Evolutionary conservation across 345 rosid species (phyloP), one percentile per base, ranked within the genome.

Genomic region (Eucalyptus albens): DNA sequence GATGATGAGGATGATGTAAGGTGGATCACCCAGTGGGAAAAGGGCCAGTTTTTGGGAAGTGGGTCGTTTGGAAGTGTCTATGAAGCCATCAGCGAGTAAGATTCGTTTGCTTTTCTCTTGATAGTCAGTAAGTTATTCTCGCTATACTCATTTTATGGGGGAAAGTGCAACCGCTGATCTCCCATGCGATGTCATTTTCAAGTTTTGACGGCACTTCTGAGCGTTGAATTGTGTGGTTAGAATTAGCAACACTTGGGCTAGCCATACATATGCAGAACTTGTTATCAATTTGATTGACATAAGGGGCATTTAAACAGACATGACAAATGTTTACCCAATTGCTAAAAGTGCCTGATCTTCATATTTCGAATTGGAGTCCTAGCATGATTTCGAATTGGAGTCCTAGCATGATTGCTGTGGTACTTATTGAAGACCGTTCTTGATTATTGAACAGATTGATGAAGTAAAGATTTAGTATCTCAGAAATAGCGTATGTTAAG

Each of bases 1-100:
- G 88, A 87, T 24, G 69, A 59, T 56, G 40, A 72, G 82, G 12
- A 33, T 72, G 82, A 2, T 3, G 26, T 9, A 44, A 62, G 91
- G 29, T 82, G 11, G 69, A 92, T 90, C 40, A 14, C 26, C 26
- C 82, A 69, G 3, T 93, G 94, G 94, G 83, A 87, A 37, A 93
- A 92, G 91, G 94, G 94, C 51, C 89, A 93, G 44, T 90, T 86
- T 49, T 86, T 93, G 53, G 94, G 94, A 26, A 69, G 94, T 37
- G 94, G 94, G 14, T 92, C 94, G 19, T 93, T 89, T n/a, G 93
- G 93, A 50, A 87, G 91, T 31, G 94, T 93, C 22, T 93, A 89
- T 87, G 92, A 91, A 89, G 94, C 89, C 29, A 50, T 89, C 62
- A n/a, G 88, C 2, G 89, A 93, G 94, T 91, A 87, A 88, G 92